Conservation (phyloP, 495 filamentous ascomycete species). For the Aspergillus bertholletiae region DNA sequence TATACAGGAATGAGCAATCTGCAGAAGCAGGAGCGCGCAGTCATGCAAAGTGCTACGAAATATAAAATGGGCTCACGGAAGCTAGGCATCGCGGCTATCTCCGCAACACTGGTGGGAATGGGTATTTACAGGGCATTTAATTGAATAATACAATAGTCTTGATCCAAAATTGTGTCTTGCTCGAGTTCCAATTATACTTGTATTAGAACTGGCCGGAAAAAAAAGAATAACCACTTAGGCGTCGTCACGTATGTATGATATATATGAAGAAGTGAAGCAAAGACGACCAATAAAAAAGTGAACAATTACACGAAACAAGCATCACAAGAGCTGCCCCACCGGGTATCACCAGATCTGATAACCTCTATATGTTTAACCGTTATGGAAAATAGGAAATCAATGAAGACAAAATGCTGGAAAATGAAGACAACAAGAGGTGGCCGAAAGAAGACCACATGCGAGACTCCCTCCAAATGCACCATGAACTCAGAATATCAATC, state of each 20-base stretch:
- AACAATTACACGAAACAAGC: constrained; percentile 19
- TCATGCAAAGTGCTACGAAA: constrained; percentile 64
- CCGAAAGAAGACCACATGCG: constrained; percentile 29
- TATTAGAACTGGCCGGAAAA: not conserved
- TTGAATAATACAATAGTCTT: constrained; percentile 29
- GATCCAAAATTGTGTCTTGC: not conserved
- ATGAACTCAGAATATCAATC: constrained; percentile 19
- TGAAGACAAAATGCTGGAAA: constrained; percentile 15
- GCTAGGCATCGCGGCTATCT: constrained; percentile 67
- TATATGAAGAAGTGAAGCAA: not conserved
- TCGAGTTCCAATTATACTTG: not conserved
- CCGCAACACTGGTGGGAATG: constrained; percentile 64
- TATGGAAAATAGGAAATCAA: constrained; percentile 10
- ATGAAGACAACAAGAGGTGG: constrained; percentile 10
- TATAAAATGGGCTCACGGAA: constrained; percentile 75
- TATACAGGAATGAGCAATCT: constrained; percentile 75
- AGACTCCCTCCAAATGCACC: constrained; percentile 43
- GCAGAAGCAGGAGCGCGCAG: constrained; percentile 61
- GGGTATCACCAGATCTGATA: constrained; percentile 40
- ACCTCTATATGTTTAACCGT: constrained; percentile 38
- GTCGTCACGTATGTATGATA: constrained; percentile 4
- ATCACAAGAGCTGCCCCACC: constrained; percentile 32
- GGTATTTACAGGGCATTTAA: constrained; percentile 59
- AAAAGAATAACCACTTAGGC: not conserved
- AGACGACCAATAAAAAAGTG: constrained; percentile 9